Base-by-base conservation (phyloP, 2,329 filamentous ascomycete species). In the Aotearoamyces nothofagi region DNA sequence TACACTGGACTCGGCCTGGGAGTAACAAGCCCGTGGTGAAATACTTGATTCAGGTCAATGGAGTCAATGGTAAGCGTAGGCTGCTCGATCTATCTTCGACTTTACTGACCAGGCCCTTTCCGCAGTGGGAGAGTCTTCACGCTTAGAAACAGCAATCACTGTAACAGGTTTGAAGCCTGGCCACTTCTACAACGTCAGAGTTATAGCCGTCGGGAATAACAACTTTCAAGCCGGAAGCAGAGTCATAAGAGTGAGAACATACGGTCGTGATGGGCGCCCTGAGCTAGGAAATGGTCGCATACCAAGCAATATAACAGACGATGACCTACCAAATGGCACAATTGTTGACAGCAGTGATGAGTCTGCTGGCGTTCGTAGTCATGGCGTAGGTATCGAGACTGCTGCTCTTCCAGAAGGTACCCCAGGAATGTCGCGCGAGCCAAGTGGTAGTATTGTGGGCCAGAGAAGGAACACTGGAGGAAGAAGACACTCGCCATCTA, bases 41-140 rank as follows among this genome's bases (percentile, higher is more conserved):
- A 55, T 90, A 92, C 49, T 67, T 87, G 25, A 82, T 98, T 29
- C 82, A 92, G 50, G 76, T 98, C 39, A 96, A 98, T 53, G 87
- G 87, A 23, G 76, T 87, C 24, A 82, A 83, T 57, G 81, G 82
- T 90, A 55, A 52, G 72, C 20, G 38, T 39, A 17, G 13, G n/a
- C n/a, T n/a, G n/a, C n/a, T n/a, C n/a, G n/a, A n/a, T n/a, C n/a
- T n/a, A n/a, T n/a, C n/a, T n/a, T n/a, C n/a, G n/a, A n/a, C n/a
- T n/a, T n/a, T n/a, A n/a, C n/a, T n/a, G n/a, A n/a, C n/a, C 5
- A 32, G 26, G 24, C 28, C 12, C 32, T 39, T 29, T 34, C 28
- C 31, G 38, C 47, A 83, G 80, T 94, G 39, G 90, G 86, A 43
- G 82, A 93, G 46, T 82, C 86, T 24, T 75, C 71, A 38, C 72